Conservation (phyloP, 1,284 basidiomycete genomes). For the Austropuccinia psidii region DNA sequence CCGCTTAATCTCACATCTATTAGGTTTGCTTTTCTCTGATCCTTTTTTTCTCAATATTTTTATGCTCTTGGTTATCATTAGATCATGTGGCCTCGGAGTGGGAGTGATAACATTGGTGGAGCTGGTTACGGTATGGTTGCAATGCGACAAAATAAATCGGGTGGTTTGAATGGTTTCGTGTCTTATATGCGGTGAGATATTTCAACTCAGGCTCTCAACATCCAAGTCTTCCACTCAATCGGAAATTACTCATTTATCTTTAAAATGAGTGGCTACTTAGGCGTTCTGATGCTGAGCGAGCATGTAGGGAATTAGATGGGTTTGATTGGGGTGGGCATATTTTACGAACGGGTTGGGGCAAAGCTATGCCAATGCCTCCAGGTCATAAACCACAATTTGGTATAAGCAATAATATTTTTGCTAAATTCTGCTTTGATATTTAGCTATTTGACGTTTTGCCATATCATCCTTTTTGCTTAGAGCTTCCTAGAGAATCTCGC, state of each 20-base stretch:
- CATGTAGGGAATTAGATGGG: constrained; percentile 77
- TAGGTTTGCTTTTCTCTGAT: constrained; percentile 17
- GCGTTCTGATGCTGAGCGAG: constrained; percentile 76
- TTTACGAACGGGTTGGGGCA: constrained; percentile 87
- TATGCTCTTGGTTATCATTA: neutral
- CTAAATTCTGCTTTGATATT: neutral
- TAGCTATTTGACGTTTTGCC: neutral
- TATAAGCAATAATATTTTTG: constrained; percentile 53
- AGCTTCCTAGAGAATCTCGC: constrained; percentile 40
- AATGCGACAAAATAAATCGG: constrained; percentile 59
- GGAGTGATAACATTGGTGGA: constrained; percentile 39
- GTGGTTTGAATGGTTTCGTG: constrained; percentile 84
- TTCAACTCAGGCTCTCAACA: neutral
- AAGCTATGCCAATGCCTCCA: constrained; percentile 65
- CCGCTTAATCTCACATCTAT: constrained; percentile 50
- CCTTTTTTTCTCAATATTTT: neutral
- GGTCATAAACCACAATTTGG: constrained; percentile 71
- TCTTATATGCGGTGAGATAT: constrained; percentile 67
- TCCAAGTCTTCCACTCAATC: neutral
- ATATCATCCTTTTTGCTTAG: neutral
- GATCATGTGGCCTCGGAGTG: constrained; percentile 43
- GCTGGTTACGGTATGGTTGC: constrained; percentile 63
- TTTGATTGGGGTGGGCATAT: constrained; percentile 81
- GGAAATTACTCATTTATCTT: neutral
- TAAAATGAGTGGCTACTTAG: neutral